phyloP scores from a whole-genome alignment of 1,284 basidiomycete species.

The Cryptococcus maquisensis region DNA sequence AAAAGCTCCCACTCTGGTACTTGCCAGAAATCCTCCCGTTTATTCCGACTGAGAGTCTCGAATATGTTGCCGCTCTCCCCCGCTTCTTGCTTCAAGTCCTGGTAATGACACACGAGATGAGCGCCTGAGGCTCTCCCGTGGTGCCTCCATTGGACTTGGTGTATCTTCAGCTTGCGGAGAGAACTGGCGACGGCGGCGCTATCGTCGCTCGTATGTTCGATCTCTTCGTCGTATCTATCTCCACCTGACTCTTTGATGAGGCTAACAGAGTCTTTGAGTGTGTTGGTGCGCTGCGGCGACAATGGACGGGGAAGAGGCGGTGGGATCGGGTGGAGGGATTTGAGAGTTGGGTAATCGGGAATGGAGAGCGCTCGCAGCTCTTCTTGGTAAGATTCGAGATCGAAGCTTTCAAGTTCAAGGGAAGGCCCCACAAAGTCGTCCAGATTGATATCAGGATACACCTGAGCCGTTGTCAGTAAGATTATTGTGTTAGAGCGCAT shows the following conservation, averaged over 20 bases:
- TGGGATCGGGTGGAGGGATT: conserved; percentile 12
- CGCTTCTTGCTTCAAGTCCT: conserved; percentile 56
- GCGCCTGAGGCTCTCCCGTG: conserved; percentile 68
- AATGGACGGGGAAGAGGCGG: background rate
- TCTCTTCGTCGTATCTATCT: conserved; percentile 28
- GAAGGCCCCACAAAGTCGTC: conserved; percentile 63
- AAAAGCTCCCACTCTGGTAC: conserved; percentile 48
- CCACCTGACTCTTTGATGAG: conserved; percentile 30
- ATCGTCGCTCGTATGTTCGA: conserved; percentile 13
- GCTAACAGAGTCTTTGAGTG: conserved; percentile 24
- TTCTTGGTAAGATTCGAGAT: conserved; percentile 40
- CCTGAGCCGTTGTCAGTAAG: conserved; percentile 48
- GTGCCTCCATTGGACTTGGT: conserved; percentile 54
- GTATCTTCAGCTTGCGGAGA: conserved; percentile 32
- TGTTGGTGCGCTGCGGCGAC: background rate
- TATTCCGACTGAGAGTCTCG: conserved; percentile 26
- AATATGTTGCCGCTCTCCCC: conserved; percentile 17
- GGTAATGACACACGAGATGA: conserved; percentile 62
- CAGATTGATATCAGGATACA: conserved; percentile 65
- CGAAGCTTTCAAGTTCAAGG: conserved; percentile 69
- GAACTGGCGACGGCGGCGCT: conserved; percentile 22
- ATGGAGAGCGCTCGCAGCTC: conserved; percentile 31
- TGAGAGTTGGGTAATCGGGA: conserved; percentile 37
- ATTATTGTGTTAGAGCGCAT: background rate
- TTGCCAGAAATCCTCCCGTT: conserved; percentile 43